Evolutionary conservation across 805 yeast species (phyloP).

Genomic region (Candida nitratophila): DNA sequence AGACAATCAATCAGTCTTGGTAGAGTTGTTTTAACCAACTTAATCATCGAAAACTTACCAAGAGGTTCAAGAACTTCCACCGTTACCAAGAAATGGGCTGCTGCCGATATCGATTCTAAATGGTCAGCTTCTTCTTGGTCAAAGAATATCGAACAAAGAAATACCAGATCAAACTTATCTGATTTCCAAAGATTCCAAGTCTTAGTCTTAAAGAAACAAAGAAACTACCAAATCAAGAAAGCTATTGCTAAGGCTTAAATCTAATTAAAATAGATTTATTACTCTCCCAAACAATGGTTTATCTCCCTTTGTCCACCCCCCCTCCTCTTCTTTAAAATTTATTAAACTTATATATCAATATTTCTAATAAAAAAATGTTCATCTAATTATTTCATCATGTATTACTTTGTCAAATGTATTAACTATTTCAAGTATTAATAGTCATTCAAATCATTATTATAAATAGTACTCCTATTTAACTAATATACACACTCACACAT

Average conservation of each 20-base stretch:
- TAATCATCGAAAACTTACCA: slow-evolving; percentile 78
- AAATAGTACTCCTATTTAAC: too few species aligned
- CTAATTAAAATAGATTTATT: slow-evolving; percentile 10
- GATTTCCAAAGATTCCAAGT: slow-evolving; percentile 99
- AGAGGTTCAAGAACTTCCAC: slow-evolving; percentile 89
- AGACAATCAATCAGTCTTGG: slow-evolving; percentile 89
- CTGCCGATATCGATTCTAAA: slow-evolving; percentile 80
- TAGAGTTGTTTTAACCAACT: slow-evolving; percentile 88
- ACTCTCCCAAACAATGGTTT: too few species aligned
- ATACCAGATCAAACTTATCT: slow-evolving; percentile 85
- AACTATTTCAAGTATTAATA: slow-evolving; percentile 4
- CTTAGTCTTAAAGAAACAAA: slow-evolving; percentile 94
- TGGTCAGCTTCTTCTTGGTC: slow-evolving; percentile 97
- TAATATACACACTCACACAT: too few species aligned
- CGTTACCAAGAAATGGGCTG: slow-evolving; percentile 89
- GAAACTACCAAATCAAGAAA: slow-evolving; percentile 90
- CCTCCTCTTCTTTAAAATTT: too few species aligned
- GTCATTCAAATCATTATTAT: too few species aligned
- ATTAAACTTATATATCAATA: too few species aligned
- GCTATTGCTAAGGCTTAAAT: slow-evolving; percentile 92
- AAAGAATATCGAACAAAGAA: slow-evolving; percentile 93
- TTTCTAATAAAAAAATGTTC: not conserved
- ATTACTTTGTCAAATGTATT: slow-evolving; percentile 5
- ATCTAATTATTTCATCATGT: slow-evolving; percentile 10
- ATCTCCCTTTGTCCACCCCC: too few species aligned